A percentile compares a stretch with the other conserved stretches of the same genome.
Evolutionary conservation across 805 yeast species (phyloP).

Genomic region (Saccharomyces kudriavzevii): DNA sequence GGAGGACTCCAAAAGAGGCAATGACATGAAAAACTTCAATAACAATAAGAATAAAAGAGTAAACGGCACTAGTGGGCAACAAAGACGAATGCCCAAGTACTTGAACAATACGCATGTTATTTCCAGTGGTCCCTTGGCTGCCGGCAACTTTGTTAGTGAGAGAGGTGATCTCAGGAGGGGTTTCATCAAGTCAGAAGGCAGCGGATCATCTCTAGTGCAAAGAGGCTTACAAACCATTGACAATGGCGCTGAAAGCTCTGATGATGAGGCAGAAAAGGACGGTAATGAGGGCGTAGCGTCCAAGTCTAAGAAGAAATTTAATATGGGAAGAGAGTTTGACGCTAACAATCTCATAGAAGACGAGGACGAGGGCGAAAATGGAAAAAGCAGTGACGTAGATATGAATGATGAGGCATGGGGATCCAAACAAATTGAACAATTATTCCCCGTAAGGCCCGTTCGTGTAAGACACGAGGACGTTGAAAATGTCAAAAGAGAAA

Average conservation of each 20-base stretch:
- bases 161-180: constrained; percentile 20
- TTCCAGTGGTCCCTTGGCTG: constrained; percentile 65
- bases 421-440: constrained; percentile 23
- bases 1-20: constrained; percentile 6
- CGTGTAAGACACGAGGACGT: constrained; percentile 41
- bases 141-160: constrained; percentile 39
- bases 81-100: constrained; percentile 25
- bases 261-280: constrained; percentile 37
- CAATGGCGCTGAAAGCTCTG: constrained; percentile 27
- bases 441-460: constrained; percentile 66
- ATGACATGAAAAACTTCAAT: constrained; percentile 10
- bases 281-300: constrained; percentile 24
- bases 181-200: constrained; percentile 17
- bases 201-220: constrained; percentile 17
- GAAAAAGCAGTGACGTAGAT: constrained; percentile 14
- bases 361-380: constrained; percentile 14
- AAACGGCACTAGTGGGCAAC: constrained; percentile 13
- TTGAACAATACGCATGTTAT: constrained; percentile 49
- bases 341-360: constrained; percentile 31
- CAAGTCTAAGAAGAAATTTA: constrained; percentile 35
- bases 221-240: constrained; percentile 19
- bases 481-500: constrained; percentile 27
- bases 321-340: constrained; percentile 55
- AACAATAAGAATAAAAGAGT: constrained; percentile 12
- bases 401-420: constrained; percentile 22